These are phyloP conservation scores for Nelumbo lutea DNA, from an alignment of 164 flowering plant species.

Conservation along the genomic window DNA sequence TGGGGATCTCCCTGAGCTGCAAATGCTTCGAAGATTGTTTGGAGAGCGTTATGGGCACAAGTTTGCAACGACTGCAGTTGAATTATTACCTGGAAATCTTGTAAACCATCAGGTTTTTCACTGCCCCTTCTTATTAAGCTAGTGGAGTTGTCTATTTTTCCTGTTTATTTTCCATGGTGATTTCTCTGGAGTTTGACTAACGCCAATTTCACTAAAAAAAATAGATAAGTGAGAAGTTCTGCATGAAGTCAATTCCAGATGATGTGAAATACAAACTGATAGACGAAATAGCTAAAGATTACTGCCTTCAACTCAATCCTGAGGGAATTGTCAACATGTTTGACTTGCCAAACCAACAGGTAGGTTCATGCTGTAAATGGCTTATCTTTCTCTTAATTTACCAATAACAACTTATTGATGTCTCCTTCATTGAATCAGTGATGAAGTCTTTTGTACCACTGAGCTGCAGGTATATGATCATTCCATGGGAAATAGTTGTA, in stretches of 20 bases:
- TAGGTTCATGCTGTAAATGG: neutral
- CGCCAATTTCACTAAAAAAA: neutral
- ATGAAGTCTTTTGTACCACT: neutral
- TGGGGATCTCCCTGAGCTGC: constrained; percentile 84
- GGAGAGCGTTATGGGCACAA: constrained; percentile 63
- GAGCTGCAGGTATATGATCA: constrained; percentile 13
- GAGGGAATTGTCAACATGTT: constrained; percentile 30
- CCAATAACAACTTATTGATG: neutral
- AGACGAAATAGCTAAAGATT: constrained; percentile 49
- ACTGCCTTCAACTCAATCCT: constrained; percentile 26
- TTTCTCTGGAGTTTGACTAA: neutral
- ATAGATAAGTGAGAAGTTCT: constrained; percentile 37
- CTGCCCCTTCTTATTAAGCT: neutral
- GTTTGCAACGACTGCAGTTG: constrained; percentile 43
- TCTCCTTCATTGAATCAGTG: neutral
- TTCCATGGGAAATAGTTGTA: neutral
- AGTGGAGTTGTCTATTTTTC: neutral
- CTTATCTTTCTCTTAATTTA: neutral
- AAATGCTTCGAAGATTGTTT: constrained; percentile 50
- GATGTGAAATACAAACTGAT: constrained; percentile 49
- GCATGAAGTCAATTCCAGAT: constrained; percentile 35
- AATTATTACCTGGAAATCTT: constrained; percentile 59
- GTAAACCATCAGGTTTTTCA: constrained; percentile 53
- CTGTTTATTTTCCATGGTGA: neutral
- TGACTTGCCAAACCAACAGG: constrained; percentile 32